Percentiles rank a stretch among this genome's conserved stretches.
phyloP scores from a whole-genome alignment of 106 monocot genomes.

The Dactylorhiza incarnata region DNA sequence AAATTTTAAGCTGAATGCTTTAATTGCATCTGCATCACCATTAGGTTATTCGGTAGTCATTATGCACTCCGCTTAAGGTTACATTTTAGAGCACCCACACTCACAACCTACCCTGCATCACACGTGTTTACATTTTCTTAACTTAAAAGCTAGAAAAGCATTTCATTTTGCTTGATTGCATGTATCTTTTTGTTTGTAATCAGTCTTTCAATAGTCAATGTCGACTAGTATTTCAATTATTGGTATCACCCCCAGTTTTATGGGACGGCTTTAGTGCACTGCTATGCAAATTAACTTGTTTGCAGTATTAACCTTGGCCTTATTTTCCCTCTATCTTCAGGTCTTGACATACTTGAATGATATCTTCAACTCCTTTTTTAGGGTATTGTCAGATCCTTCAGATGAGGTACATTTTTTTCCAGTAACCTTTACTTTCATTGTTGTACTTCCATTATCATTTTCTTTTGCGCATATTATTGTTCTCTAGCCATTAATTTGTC shows the following conservation, averaged over 20 bases:
- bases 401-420: constrained; percentile 59
- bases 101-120: no score
- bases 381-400: constrained; percentile 86
- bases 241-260: background rate
- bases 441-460: background rate
- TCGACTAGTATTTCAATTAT: background rate
- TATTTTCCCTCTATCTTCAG: constrained; percentile 24
- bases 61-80: no score
- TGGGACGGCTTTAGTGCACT: background rate
- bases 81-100: no score
- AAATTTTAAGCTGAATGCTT: no score
- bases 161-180: background rate
- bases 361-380: constrained; percentile 80
- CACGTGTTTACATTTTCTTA: background rate
- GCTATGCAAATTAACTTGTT: background rate
- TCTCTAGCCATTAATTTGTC: background rate
- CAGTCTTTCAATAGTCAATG: background rate
- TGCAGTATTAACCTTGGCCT: background rate
- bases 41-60: no score
- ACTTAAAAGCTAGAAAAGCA: background rate
- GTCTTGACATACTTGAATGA: constrained; percentile 76
- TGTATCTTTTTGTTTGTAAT: background rate
- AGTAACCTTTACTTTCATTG: background rate
- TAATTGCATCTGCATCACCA: no score
- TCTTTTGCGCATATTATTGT: background rate